Evolutionary conservation across 306 rosid species (phyloP), one percentile per base, ranked within the genome.

Genomic region (Albizia julibrissin): DNA sequence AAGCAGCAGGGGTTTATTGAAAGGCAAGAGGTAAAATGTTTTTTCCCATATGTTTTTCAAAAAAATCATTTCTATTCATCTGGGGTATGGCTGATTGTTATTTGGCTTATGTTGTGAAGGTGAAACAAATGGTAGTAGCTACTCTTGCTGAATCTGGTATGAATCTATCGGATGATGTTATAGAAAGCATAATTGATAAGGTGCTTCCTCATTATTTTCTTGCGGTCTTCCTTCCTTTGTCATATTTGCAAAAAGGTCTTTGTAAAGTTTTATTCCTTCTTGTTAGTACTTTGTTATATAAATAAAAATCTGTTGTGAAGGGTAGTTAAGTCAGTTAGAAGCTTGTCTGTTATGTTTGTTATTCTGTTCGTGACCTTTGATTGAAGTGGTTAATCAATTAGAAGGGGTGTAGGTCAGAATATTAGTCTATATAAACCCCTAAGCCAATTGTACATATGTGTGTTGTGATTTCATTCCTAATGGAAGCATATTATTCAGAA

Each of bases 101-200:
- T 66, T 73, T 71, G 85, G 37, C 16, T 59, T 64, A 52, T 58
- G 75, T 43, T 80, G 7, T 83, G 66, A 61, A 95, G 99, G 98
- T 96, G 90, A 96, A 96, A 92, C 99, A 96, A 90, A 96, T 96
- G 99, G 99, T 93, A 81, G 99, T 96, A 61, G 99, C 99, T 52
- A 96, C 99, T 54, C 97, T 93, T 21, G 98, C 99, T n/a, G 98
- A 96, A 86, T 96, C 99, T 84, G 99, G 99, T n/a, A 96, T 96
- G 99, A 96, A 96, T 83, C 94, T 96, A 79, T 93, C 98, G 7
- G 98, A 96, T 46, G 98, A 95, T 84, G 96, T 95, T 62, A 91
- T 95, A 88, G 99, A 95, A 85, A 95, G 99, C 84, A 95, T 95
- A 87, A 95, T 95, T 16, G 99, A 95, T 86, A 95, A 95, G 98